phyloP scores from a whole-genome alignment of 495 filamentous ascomycete genomes.

The Penicillium chermesinum region DNA sequence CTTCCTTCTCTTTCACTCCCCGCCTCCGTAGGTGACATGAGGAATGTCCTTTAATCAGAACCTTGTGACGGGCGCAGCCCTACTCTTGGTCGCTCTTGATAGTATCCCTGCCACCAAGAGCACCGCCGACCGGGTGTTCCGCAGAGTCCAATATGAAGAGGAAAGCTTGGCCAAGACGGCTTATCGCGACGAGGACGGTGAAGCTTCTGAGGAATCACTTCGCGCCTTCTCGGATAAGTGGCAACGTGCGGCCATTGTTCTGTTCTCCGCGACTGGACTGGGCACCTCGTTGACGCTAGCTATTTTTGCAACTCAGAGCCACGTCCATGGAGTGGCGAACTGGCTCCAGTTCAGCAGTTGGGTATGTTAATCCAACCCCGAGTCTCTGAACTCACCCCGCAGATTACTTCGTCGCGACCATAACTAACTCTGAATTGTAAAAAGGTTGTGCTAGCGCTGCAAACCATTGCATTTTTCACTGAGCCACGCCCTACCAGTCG shows the following conservation, averaged over 20 bases:
- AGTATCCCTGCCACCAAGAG: conserved; percentile 22
- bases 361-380: conserved; percentile 32
- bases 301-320: conserved; percentile 14
- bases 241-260: conserved; percentile 18
- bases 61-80: conserved; percentile 18
- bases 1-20: not conserved
- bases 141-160: conserved; percentile 18
- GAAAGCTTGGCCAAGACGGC: conserved; percentile 13
- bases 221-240: conserved; percentile 27
- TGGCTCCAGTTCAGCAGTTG: conserved; percentile 37
- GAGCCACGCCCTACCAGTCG: conserved; percentile 28
- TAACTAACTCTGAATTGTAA: not conserved
- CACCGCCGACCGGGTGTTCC: conserved; percentile 17
- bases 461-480: conserved; percentile 31
- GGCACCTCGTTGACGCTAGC: conserved; percentile 18
- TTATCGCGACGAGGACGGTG: conserved; percentile 31
- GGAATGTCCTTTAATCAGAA: conserved; percentile 22
- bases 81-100: conserved; percentile 18
- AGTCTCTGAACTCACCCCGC: no score
- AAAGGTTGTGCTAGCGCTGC: conserved; percentile 26
- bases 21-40: conserved; percentile 4
- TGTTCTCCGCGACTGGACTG: conserved; percentile 18
- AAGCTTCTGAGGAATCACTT: conserved; percentile 26
- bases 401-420: no score
- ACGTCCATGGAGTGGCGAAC: conserved; percentile 10